Evolutionary conservation across 164 flowering plant species (phyloP).

Genomic region (Platanus orientalis): DNA sequence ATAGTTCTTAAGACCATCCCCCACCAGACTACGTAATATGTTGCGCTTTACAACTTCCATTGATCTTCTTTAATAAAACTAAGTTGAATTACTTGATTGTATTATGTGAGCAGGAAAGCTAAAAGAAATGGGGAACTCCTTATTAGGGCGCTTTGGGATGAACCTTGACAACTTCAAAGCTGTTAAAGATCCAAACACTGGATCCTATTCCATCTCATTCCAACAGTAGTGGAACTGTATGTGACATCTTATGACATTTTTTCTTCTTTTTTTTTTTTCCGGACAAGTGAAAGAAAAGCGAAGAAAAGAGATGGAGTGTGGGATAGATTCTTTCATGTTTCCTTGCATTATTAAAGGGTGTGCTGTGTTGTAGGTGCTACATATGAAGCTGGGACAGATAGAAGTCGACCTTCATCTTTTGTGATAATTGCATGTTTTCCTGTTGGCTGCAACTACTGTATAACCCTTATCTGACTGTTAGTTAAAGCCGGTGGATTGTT

Average conservation of each 20-base stretch:
- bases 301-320: constrained; percentile 8
- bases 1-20: too few species aligned
- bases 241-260: not conserved
- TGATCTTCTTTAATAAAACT: not conserved
- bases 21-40: too few species aligned
- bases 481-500: too few species aligned
- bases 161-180: constrained; percentile 95
- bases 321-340: constrained; percentile 6
- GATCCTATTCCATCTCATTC: constrained; percentile 80
- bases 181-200: constrained; percentile 95
- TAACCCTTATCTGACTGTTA: too few species aligned
- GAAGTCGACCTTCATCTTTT: too few species aligned
- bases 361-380: too few species aligned
- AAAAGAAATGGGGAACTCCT: constrained; percentile 86
- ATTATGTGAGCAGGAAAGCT: constrained; percentile 57
- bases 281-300: constrained; percentile 13
- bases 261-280: not conserved
- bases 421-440: too few species aligned
- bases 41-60: not conserved
- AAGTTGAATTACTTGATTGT: not conserved
- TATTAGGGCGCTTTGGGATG: constrained; percentile 92
- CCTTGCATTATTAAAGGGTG: too few species aligned
- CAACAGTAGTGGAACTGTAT: constrained; percentile 36
- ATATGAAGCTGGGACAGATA: too few species aligned
- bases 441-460: too few species aligned